Base-by-base conservation (phyloP, 2,329 filamentous ascomycete species). In the Sporothrix humicola region DNA sequence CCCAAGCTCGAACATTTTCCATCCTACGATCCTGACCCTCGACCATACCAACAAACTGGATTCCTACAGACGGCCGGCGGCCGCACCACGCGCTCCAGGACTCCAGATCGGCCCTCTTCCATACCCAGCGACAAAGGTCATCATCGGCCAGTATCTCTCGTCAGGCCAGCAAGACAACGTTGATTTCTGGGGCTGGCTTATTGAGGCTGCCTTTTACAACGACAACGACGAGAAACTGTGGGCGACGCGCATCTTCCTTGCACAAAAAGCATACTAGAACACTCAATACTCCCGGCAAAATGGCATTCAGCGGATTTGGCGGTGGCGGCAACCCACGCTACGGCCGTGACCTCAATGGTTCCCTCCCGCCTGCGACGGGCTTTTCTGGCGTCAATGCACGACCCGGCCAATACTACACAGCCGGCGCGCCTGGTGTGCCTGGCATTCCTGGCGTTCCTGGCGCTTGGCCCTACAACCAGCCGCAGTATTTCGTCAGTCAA, bases 171-270 rank as follows among this genome's bases (percentile, higher is more conserved):
- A 79, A 2, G 79, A 26, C 12, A 31, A 78, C 0, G 52, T 42
- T 7, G 46, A 54, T 12, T 81, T 77, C 73, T 87, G 84, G 83
- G 85, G 83, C 17, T 86, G 82, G 82, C 80, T 87, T 65, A 80
- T 86, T 26, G 80, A 85, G 15, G 85, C 82, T 0, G 82, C 82
- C 0, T 87, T 87, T 71, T 86, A 85, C 78, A 84, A 87, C 79
- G 72, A 75, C 1, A 72, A 82, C 10, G 81, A 82, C 58, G 79
- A 78, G 48, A 77, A 82, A 3, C 73, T 87, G 54, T 87, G 85
- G 84, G 85, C 84, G 63, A 84, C 81, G 0, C 82, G 87, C 77
- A 72, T 86, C 23, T 83, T 87, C 42, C 73, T 83, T 23, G 7
- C 50, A 7, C 73, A 74, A 7, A 70, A 68, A 4, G 13, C 54